Evolutionary conservation across 768 basidiomycete species (phyloP).

Genomic region (Rhodotorula babjevae): DNA sequence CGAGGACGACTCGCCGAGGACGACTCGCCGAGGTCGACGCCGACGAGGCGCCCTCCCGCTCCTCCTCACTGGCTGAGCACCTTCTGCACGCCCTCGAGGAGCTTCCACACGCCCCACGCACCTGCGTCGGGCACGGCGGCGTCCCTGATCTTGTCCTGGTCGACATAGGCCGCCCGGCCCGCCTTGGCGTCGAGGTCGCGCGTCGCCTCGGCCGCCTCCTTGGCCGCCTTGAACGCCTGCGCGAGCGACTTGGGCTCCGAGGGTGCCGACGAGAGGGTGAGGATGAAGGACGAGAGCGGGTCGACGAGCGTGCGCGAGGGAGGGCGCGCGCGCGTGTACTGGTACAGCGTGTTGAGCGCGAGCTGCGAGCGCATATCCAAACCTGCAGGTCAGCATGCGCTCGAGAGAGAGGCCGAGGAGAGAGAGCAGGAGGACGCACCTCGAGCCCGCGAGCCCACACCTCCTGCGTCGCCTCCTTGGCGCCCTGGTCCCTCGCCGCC

Average conservation of each 20-base stretch:
- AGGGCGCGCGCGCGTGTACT: conserved; percentile 48
- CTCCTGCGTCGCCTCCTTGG: conserved; percentile 24
- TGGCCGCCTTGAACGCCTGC: conserved; percentile 45
- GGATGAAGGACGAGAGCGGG: conserved; percentile 49
- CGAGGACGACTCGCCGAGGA: no score
- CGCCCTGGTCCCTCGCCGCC: conserved; percentile 17
- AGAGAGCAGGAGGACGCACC: conserved; percentile 3
- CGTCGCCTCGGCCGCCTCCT: conserved; percentile 48
- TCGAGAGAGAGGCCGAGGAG: background rate
- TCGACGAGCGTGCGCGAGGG: conserved; percentile 51
- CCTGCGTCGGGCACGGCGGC: conserved; percentile 49
- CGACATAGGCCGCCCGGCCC: conserved; percentile 47
- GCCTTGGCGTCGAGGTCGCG: conserved; percentile 47
- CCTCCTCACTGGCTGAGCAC: background rate
- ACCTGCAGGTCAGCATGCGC: background rate
- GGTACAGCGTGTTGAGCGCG: conserved; percentile 42
- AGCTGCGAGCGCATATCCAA: no score
- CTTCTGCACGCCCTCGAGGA: conserved; percentile 37
- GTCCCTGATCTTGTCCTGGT: conserved; percentile 46
- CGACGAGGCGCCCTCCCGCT: no score
- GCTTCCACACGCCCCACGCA: conserved; percentile 47
- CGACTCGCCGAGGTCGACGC: no score
- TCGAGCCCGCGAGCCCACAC: conserved; percentile 39
- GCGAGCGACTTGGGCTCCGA: conserved; percentile 39
- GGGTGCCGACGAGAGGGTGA: conserved; percentile 41